Percentiles rank a stretch among this genome's conserved stretches.
phyloP scores from a whole-genome alignment of 495 filamentous ascomycete genomes.

The Friedmanniomyces simplex region DNA sequence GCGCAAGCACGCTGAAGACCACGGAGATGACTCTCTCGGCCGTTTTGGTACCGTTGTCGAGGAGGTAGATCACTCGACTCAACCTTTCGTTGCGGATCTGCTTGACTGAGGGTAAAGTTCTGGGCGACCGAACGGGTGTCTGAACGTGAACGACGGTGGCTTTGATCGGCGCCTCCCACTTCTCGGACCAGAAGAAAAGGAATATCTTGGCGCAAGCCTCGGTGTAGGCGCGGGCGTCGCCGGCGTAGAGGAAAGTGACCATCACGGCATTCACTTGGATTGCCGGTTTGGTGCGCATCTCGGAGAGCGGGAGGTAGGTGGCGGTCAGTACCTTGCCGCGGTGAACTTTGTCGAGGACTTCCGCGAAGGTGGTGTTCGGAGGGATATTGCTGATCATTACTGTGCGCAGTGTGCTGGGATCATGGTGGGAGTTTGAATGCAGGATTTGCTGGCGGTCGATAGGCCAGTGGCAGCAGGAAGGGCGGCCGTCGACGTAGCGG shows the following conservation, averaged over 20 bases:
- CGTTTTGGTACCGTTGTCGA: background rate
- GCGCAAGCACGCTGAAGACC: background rate
- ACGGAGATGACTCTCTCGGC: background rate
- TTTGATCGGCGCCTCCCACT: background rate
- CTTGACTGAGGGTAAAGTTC: background rate
- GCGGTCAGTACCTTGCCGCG: slow-evolving; percentile 7
- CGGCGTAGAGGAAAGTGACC: slow-evolving; percentile 4
- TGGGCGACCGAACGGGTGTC: background rate
- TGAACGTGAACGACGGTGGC: background rate
- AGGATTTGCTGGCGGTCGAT: background rate
- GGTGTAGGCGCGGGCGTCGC: background rate
- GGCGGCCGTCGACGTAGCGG: background rate
- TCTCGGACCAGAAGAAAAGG: background rate
- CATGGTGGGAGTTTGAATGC: background rate
- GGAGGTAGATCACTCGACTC: slow-evolving; percentile 10
- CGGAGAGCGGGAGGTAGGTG: background rate
- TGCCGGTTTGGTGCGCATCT: background rate
- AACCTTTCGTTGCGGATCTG: background rate
- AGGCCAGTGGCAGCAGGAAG: slow-evolving; percentile 3
- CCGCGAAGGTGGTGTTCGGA: background rate
- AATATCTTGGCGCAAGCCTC: background rate
- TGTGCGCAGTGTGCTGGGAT: background rate
- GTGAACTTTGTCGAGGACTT: slow-evolving; percentile 6
- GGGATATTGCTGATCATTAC: slow-evolving; percentile 6
- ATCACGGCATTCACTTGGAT: background rate